Conservation (phyloP, 768 basidiomycete genomes). For the Solioccasus polychromus region DNA sequence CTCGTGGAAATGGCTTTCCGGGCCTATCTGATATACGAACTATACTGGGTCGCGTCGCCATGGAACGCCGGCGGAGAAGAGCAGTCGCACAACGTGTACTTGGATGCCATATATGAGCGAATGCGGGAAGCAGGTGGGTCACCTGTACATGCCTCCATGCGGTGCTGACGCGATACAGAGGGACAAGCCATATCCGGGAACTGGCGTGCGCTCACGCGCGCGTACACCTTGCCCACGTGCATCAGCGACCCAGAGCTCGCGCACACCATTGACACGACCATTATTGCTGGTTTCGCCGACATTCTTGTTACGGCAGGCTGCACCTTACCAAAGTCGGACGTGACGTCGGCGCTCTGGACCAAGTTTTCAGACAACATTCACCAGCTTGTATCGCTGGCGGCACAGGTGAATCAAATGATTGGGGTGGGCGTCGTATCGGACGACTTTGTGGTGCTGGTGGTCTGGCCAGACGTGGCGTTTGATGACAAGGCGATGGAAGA, state of each 20-base stretch:
- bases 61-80: conserved; percentile 23
- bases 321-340: conserved; percentile 10
- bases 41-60: conserved; percentile 18
- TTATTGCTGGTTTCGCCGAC: conserved; percentile 23
- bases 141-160: no score
- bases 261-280: conserved; percentile 2
- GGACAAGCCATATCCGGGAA: conserved; percentile 40
- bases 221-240: conserved; percentile 12
- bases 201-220: conserved; percentile 40
- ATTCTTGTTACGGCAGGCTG: conserved; percentile 28
- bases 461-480: conserved; percentile 11
- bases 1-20: conserved; percentile 33
- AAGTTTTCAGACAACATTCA: conserved; percentile 42
- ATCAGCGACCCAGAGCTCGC: conserved; percentile 16
- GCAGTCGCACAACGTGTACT: conserved; percentile 13
- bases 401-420: conserved; percentile 38
- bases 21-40: conserved; percentile 20
- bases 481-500: conserved; percentile 22
- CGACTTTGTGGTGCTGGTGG: conserved; percentile 23
- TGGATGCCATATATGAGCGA: conserved; percentile 30
- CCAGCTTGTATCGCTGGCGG: conserved; percentile 42
- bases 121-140: conserved; percentile 34
- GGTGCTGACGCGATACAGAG: conserved; percentile 27
- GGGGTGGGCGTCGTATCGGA: conserved; percentile 23
- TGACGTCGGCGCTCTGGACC: conserved; percentile 38